phyloP scores from a whole-genome alignment of 768 basidiomycete genomes.

The Trametes gibbosa region DNA sequence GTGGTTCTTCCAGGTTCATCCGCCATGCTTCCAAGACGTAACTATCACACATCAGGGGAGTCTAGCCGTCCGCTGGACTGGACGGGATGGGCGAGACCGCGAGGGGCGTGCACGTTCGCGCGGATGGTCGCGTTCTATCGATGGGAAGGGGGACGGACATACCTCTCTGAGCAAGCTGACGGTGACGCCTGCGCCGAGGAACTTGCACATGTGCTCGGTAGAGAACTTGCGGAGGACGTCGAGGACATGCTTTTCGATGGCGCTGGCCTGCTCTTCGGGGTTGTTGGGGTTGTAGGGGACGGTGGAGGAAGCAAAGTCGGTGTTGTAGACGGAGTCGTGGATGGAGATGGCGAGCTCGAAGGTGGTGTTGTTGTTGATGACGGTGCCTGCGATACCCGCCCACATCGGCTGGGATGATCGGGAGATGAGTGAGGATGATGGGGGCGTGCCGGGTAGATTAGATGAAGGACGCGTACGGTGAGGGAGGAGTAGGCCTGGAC shows the following conservation, averaged over 20 bases:
- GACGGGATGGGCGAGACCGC: slow-evolving; percentile 1
- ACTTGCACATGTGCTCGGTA: slow-evolving; percentile 78
- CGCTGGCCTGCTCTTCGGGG: slow-evolving; percentile 52
- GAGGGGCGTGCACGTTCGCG: neutral
- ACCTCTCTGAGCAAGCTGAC: slow-evolving; percentile 69
- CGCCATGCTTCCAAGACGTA: slow-evolving; percentile 1
- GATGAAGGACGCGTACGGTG: slow-evolving; percentile 43
- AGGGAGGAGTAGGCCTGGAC: slow-evolving; percentile 58
- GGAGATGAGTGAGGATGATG: slow-evolving; percentile 12
- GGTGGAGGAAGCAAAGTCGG: slow-evolving; percentile 64
- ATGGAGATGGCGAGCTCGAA: slow-evolving; percentile 76
- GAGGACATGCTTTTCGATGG: slow-evolving; percentile 63
- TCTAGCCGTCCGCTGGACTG: neutral
- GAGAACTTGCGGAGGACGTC: slow-evolving; percentile 70
- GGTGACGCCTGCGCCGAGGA: slow-evolving; percentile 81
- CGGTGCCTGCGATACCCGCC: slow-evolving; percentile 71
- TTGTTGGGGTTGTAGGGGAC: slow-evolving; percentile 52
- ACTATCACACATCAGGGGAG: neutral
- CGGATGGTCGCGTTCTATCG: neutral
- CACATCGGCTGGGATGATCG: slow-evolving; percentile 71
- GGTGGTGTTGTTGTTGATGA: slow-evolving; percentile 55
- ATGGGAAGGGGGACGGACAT: slow-evolving; percentile 11
- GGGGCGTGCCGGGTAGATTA: slow-evolving; percentile 21
- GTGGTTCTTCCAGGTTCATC: neutral
- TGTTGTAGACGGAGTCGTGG: slow-evolving; percentile 83